Base-by-base conservation (phyloP, 768 basidiomycete species). In the Xanthoconium purpureum region DNA sequence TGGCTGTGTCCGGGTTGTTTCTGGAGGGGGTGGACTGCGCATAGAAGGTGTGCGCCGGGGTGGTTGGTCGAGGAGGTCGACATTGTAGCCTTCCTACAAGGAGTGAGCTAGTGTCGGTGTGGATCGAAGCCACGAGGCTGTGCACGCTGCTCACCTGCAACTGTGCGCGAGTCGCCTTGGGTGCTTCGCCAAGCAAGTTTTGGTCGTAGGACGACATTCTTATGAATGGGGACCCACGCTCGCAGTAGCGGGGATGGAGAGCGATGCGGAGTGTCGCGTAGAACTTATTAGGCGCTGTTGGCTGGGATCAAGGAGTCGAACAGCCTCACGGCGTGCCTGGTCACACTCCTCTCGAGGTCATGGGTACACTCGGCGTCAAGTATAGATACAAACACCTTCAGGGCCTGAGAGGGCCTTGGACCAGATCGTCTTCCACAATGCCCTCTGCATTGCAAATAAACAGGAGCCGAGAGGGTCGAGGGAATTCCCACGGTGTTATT, bases 41-140 rank as follows among this genome's bases (percentile, higher is more conserved):
- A 57, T 11, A 48, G 57, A 62, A 17, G 44, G 59, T 29, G 61
- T 60, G 54, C 66, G 73, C 29, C 64, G 61, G 33, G 62, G 63
- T 30, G 54, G 59, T 35, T 64, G 61, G 15, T 72, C 62, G 37
- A 79, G 69, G 17, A 84, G 63, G 61, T 80, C 77, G 54, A 81
- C 74, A 52, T 78, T 78, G 69, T 84, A 84, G 2, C 83, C 82
- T 71, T 78, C 77, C 82, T 84, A 59, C 33, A 6, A 6, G 42
- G 3, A 6, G 36, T 10, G 5, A 36, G 50, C 39, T n/a, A 8
- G 13, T 8, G 20, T n/a, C 6, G 14, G 30, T 6, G 20, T 15
- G 24, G 12, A 1, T 12, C 18, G 20, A 39, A 32, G 36, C n/a
- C 18, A 24, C 29, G 37, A 47, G 63, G 63, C 58, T 50, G 53